Conservation (phyloP, 2,329 filamentous ascomycete genomes). For the Calonectria hongkongensis region DNA sequence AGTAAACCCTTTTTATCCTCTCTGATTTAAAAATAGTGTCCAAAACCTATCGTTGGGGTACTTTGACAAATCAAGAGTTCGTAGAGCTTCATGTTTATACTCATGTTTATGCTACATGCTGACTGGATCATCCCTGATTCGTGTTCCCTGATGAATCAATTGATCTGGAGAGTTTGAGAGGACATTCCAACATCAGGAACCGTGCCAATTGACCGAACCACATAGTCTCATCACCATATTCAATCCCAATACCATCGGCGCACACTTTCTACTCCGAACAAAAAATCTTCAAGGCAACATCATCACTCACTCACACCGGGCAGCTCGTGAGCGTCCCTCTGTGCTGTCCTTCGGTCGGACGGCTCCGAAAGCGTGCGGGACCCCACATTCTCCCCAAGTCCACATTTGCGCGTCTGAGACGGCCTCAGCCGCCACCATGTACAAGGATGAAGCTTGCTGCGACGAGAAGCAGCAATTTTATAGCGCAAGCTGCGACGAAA, state of each 20-base stretch:
- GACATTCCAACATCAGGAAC: background rate
- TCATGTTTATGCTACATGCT: background rate
- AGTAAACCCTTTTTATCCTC: no score
- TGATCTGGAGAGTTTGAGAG: background rate
- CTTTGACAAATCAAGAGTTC: no score
- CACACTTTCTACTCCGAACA: background rate
- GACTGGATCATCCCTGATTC: background rate
- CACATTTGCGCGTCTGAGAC: conserved; percentile 13
- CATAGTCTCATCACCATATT: background rate
- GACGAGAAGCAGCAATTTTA: conserved; percentile 18
- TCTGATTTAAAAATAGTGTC: no score
- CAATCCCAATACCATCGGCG: no score
- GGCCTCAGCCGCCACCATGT: conserved; percentile 19
- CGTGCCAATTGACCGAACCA: background rate
- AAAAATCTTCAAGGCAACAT: background rate
- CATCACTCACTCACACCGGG: background rate
- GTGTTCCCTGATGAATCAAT: background rate
- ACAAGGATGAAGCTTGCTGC: conserved; percentile 21
- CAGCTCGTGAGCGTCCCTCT: background rate
- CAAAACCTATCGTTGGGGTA: no score
- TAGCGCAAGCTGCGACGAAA: conserved; percentile 21
- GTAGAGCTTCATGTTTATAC: no score
- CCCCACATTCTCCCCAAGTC: conserved; percentile 22
- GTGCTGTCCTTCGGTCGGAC: conserved; percentile 16
- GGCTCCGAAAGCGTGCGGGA: conserved; percentile 19